Evolutionary conservation across 371 early-diverging fungal species (phyloP), one percentile per base, ranked within the genome.

Genomic region (Lichtheimia hyalospora): DNA sequence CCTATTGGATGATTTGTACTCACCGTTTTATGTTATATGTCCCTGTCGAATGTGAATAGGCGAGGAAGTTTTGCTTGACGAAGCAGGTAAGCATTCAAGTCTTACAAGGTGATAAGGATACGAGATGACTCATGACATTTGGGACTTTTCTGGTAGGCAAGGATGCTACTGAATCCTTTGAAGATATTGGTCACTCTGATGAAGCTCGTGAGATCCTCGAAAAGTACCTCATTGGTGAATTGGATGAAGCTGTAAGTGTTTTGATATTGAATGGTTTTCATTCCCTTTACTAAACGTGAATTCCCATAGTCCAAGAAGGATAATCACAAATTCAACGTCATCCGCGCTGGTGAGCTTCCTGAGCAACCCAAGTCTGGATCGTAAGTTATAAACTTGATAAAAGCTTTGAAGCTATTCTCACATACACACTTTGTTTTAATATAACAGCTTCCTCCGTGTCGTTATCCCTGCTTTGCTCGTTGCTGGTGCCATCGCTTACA

Each of bases 181-280:
- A 94, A 64, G 95, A 94, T 66, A 90, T 94, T 58, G 90, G 90
- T 40, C 95, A 94, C 79, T 89, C 90, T n/a, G 91, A 92, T 48
- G 92, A 93, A 61, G 70, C 73, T 24, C 75, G 76, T 62, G 71
- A 71, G 20, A 73, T 74, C 14, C 60, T 77, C 57, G 61, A 65
- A 28, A 72, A 74, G 58, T 79, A 76, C 57, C 54, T 59, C 7
- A 50, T 79, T 63, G 80, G 74, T 62, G 62, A 67, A 43, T 65
- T 79, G 49, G 74, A 75, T 49, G 75, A 70, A 58, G 63, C 53
- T 34, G 75, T 75, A 58, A 46, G 46, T 46, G 46, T 6, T 8
- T 8, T 1, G 34, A 34, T 34, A 10, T 8, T 34, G 34, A 8
- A 8, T 34, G 8, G 10, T 34, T 8, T 34, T 34, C 10, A 2